A percentile compares a stretch with the other conserved stretches of the same genome.
Evolutionary conservation across 2,329 filamentous ascomycete species (phyloP).

Genomic region (Metarhizium robertsii): DNA sequence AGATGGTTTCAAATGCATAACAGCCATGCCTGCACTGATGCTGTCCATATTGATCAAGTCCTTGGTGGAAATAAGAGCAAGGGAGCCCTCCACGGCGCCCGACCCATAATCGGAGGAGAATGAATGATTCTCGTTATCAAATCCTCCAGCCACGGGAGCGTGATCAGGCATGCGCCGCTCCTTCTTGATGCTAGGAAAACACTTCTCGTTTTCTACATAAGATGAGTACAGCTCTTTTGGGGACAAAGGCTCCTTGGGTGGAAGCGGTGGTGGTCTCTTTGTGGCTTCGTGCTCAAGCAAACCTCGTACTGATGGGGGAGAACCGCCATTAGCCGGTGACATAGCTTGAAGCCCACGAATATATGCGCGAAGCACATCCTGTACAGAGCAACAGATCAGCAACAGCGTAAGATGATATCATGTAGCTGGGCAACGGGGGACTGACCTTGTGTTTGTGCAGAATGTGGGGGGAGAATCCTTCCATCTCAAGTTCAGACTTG

Average conservation of each 20-base stretch:
- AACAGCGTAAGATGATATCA: background rate
- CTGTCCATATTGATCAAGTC: constrained; percentile 42
- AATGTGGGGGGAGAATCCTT: constrained; percentile 48
- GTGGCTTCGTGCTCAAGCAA: constrained; percentile 37
- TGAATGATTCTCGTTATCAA: constrained; percentile 20
- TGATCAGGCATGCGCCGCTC: constrained; percentile 26
- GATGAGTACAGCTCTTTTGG: constrained; percentile 26
- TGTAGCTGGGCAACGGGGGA: constrained; percentile 2
- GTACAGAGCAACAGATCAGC: background rate
- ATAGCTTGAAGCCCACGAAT: constrained; percentile 49
- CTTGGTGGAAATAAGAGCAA: constrained; percentile 43
- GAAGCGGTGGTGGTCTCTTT: constrained; percentile 11
- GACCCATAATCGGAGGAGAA: constrained; percentile 28
- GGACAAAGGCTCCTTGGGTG: constrained; percentile 15
- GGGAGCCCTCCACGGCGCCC: constrained; percentile 23
- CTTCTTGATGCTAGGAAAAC: constrained; percentile 28
- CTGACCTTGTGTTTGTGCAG: constrained; percentile 48
- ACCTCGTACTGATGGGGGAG: constrained; percentile 41
- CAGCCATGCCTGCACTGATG: constrained; percentile 30
- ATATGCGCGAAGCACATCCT: constrained; percentile 52
- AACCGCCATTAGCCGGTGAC: constrained; percentile 30
- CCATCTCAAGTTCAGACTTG: constrained; percentile 44
- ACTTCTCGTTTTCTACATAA: constrained; percentile 30
- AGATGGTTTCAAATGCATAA: constrained; percentile 29
- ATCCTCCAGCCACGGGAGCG: constrained; percentile 17